Conservation (phyloP, 768 basidiomycete species). For the Rickenella mellea region DNA sequence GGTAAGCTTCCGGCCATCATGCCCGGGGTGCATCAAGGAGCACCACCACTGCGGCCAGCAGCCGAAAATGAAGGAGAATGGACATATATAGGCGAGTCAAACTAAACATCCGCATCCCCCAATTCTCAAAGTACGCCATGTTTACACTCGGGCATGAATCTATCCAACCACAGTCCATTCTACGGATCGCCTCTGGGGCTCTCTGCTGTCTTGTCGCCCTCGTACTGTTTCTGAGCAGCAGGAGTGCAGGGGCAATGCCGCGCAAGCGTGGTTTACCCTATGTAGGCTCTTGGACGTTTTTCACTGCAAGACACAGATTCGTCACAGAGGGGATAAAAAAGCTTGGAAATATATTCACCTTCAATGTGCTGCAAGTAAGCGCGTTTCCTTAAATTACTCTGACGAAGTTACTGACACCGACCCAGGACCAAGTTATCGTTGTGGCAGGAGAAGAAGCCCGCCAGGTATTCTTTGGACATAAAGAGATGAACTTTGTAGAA, state of each 20-base stretch:
- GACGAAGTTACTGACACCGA: background rate
- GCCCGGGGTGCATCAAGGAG: no score
- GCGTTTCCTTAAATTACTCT: background rate
- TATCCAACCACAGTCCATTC: no score
- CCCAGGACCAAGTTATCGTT: conserved; percentile 63
- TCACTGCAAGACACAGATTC: background rate
- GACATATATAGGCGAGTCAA: no score
- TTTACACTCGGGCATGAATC: no score
- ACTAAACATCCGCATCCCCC: no score
- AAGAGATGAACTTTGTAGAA: conserved; percentile 66
- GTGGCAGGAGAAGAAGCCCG: conserved; percentile 67
- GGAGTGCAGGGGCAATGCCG: background rate
- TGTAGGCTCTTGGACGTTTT: background rate
- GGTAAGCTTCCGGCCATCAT: no score
- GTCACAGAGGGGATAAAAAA: background rate
- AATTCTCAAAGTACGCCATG: no score
- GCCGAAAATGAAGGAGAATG: no score
- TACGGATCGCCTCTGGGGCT: no score
- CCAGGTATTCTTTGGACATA: conserved; percentile 59
- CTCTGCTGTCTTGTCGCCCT: background rate
- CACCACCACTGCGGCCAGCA: no score
- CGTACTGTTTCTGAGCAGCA: background rate
- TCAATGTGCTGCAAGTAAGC: background rate
- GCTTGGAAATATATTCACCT: background rate
- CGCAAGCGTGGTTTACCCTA: background rate